Percentiles rank a stretch among this genome's conserved stretches.
Evolutionary conservation across 495 filamentous ascomycete species (phyloP).

Genomic region (Immersiella caudata): DNA sequence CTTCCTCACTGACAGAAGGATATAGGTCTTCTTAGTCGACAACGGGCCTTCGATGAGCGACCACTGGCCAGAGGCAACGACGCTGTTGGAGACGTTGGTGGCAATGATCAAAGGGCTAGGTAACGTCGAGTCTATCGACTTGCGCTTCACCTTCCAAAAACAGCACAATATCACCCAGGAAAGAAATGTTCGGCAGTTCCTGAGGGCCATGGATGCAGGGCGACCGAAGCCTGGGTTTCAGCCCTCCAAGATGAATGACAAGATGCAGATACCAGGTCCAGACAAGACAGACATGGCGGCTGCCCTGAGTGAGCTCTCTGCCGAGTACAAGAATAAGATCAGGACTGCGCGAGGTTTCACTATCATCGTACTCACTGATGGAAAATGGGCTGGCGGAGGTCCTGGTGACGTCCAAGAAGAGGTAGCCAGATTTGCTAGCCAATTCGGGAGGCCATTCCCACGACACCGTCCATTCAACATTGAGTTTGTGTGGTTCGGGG

Average conservation of each 20-base stretch:
- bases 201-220: background rate
- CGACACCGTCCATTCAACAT: conserved; percentile 11
- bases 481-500: conserved; percentile 12
- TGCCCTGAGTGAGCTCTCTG: conserved; percentile 4
- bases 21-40: no score
- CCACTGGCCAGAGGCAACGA: conserved; percentile 5
- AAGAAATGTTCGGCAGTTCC: conserved; percentile 1
- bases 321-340: conserved; percentile 13
- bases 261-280: background rate
- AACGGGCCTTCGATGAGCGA: conserved; percentile 4
- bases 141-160: background rate
- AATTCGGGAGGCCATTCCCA: conserved; percentile 6
- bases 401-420: background rate
- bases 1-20: no score
- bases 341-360: conserved; percentile 5
- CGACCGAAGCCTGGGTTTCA: conserved; percentile 7
- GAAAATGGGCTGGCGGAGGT: background rate
- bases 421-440: background rate
- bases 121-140: background rate
- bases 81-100: conserved; percentile 4
- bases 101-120: conserved; percentile 1
- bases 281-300: conserved; percentile 3
- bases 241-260: background rate
- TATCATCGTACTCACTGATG: conserved; percentile 11
- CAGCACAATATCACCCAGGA: background rate